Base-by-base conservation (phyloP, 345 rosid species). In the Eutrema heterophyllum region DNA sequence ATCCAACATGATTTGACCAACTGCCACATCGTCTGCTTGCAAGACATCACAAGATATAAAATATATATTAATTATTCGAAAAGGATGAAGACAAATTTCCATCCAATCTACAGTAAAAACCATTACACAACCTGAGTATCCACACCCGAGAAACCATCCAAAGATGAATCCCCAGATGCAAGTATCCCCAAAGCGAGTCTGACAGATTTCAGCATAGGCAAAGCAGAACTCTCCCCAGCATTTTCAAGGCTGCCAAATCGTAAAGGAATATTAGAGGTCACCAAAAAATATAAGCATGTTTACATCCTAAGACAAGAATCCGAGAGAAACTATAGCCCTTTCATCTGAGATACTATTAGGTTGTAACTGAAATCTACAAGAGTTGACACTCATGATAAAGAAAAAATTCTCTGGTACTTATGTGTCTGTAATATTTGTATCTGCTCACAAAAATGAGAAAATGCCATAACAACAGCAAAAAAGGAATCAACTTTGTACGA, bases 1-100 rank as follows among this genome's bases (percentile, higher is more conserved):
- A 91, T 79, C 98, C 98, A 94, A 70, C 93, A 86, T 51, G 96
- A 86, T 64, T 32, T 92, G 68, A 89, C 98, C 81, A 94, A 83
- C 76, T 56, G 89, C 97, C 97, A 94, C 81, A 94, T 86, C 79
- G 89, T 86, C 97, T 93, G 79, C 84, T 75, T 39, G 6, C 55
- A 77, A 32, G n/a, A n/a, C 33, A 69, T 27, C 67, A 56, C 56
- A 62, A 33, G 59, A 56, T 44, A 46, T 41, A 26, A 73, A 10
- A 52, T 12, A 52, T 7, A 4, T 27, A 44, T 70, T 27, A 46
- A 30, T 64, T 48, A 14, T 14, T 55, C 7, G 11, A 36, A 29
- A 51, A 35, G 13, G 50, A 60, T 51, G 9, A 11, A 29, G 15
- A 77, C 38, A 64, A 16, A 14, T 2, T 9, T 56, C 32, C 38